These are phyloP conservation scores for Colletotrichum sp. DNA, from an alignment of 2,329 filamentous ascomycete species.

Conservation along the genomic window DNA sequence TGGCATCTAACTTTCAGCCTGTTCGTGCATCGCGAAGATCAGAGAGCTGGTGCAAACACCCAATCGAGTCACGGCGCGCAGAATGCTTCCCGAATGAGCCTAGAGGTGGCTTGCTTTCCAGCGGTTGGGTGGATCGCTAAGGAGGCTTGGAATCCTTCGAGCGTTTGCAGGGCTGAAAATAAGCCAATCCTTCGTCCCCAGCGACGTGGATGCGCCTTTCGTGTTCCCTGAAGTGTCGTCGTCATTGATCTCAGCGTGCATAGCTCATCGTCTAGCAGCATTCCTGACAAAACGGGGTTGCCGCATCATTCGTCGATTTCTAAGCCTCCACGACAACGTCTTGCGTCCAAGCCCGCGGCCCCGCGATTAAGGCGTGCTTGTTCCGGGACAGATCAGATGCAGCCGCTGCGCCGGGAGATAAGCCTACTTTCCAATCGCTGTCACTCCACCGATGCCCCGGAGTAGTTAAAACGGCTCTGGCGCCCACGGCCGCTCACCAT, in stretches of 20 bases:
- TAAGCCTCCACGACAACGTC: neutral
- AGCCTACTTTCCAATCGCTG: neutral
- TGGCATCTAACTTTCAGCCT: neutral
- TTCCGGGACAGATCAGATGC: neutral
- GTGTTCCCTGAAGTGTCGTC: neutral
- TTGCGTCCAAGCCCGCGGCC: neutral
- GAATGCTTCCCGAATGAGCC: slow-evolving; percentile 1
- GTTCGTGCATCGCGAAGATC: neutral
- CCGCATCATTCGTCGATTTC: neutral
- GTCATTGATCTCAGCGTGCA: neutral
- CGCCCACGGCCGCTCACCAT: neutral
- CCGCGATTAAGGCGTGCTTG: neutral
- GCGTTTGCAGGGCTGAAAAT: neutral
- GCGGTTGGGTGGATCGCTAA: neutral
- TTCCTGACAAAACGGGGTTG: neutral
- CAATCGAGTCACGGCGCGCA: neutral
- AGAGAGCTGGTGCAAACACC: neutral
- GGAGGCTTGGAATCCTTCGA: neutral
- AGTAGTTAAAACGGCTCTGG: neutral
- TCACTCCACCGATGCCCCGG: neutral
- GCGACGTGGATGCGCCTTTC: neutral
- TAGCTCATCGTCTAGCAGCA: neutral
- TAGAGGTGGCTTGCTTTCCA: neutral
- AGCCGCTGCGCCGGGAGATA: neutral
- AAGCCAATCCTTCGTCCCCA: neutral